Evolutionary conservation across 768 basidiomycete species (phyloP), one percentile per base, ranked within the genome.

Genomic region (Pleurotus ostreatus): DNA sequence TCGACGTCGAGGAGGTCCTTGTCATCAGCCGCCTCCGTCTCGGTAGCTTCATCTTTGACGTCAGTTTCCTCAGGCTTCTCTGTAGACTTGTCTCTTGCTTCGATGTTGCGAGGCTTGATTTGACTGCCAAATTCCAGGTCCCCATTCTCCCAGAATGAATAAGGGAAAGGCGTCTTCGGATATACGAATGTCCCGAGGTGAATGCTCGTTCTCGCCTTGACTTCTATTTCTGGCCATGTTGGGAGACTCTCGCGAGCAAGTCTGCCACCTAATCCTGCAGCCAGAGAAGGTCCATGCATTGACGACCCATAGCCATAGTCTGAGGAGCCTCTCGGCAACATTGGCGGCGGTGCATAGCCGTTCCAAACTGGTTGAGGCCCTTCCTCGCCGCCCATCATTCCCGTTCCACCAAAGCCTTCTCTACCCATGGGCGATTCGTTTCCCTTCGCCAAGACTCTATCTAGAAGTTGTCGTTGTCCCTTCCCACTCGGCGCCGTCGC

Each of bases 141-240:
- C 62, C 37, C 55, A 47, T 22, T 55, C 47, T 16, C 16, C 37
- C 45, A 34, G 41, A 79, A 79, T 61, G 71, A 71, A 66, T 78
- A 84, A 16, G 85, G 84, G 66, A 86, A 84, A 23, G 84, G 85
- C 43, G 79, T 68, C 41, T 70, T 67, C 1, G 85, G 85, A 54
- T 74, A 81, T 46, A 86, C 78, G 66, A 74, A 86, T 22, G 81
- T 81, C 39, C 85, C 85, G 11, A 86, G 67, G 60, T 78, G 69
- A 9, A 79, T 68, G 18, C 62, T 61, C 20, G 69, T 67, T 45
- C 65, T 65, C 7, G 72, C 66, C 43, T 59, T 63, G 47, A 55
- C 62, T 60, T 63, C 46, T 65, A 65, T 34, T 64, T 66, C 46
- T 66, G 66, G 39, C 57, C 62, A 53, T 22, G 41, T 20, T 16